phyloP scores from a whole-genome alignment of 768 basidiomycete species.

The Omphalotus guepiniiformis region DNA sequence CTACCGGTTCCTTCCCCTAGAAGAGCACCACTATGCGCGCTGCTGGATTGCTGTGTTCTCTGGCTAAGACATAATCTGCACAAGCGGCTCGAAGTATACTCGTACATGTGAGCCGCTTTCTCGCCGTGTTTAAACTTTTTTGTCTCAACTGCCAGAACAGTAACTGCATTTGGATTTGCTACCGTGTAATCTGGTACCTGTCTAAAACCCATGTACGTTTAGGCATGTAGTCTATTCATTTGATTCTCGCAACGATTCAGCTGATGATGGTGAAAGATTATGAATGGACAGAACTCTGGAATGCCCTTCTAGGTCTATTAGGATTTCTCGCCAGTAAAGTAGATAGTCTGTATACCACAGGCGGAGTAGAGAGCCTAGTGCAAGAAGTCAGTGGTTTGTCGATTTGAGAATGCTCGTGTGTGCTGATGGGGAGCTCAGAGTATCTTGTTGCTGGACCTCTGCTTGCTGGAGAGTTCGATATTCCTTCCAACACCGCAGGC shows the following conservation, averaged over 20 bases:
- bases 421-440: constrained; percentile 29
- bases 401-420: neutral
- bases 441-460: constrained; percentile 49
- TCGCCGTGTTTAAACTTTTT: neutral
- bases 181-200: constrained; percentile 54
- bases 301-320: constrained; percentile 48
- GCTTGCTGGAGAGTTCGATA: constrained; percentile 45
- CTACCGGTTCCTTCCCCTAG: constrained; percentile 37
- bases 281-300: constrained; percentile 65
- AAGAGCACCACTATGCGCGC: constrained; percentile 48
- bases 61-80: constrained; percentile 72
- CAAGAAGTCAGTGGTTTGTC: constrained; percentile 42
- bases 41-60: constrained; percentile 65
- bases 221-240: constrained; percentile 34
- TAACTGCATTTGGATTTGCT: constrained; percentile 50
- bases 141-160: constrained; percentile 27
- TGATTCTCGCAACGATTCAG: neutral
- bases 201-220: constrained; percentile 49
- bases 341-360: constrained; percentile 47
- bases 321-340: constrained; percentile 53
- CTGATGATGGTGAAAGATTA: constrained; percentile 41
- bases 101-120: constrained; percentile 44
- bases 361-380: constrained; percentile 47
- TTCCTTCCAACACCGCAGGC: constrained; percentile 51
- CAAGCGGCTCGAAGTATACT: constrained; percentile 51